Evolutionary conservation across 257 asterid genomes (phyloP).

Genomic region (Craterostigma plantagineum): DNA sequence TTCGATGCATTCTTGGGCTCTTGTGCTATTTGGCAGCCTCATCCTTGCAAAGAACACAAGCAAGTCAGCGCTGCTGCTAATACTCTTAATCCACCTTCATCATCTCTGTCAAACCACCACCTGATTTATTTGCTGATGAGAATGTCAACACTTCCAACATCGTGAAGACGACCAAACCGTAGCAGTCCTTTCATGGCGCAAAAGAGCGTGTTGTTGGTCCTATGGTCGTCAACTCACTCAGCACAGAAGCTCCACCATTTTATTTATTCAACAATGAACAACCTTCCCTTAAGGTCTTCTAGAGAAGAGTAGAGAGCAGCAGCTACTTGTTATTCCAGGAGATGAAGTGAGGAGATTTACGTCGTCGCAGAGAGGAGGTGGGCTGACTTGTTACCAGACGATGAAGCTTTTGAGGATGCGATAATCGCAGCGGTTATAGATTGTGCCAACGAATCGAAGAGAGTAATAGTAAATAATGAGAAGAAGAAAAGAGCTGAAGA

Average conservation of each 20-base stretch:
- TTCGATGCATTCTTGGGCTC: slow-evolving; percentile 78
- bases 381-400: slow-evolving; percentile 58
- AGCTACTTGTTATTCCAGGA: slow-evolving; percentile 10
- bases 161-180: slow-evolving; percentile 1
- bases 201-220: background rate
- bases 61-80: slow-evolving; percentile 5
- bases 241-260: slow-evolving; percentile 62
- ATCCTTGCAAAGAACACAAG: slow-evolving; percentile 60
- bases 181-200: too few species aligned
- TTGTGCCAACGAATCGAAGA: slow-evolving; percentile 5
- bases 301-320: slow-evolving; percentile 43
- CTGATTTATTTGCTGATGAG: slow-evolving; percentile 44
- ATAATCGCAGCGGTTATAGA: slow-evolving; percentile 64
- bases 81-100: background rate
- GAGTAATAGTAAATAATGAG: slow-evolving; percentile 10
- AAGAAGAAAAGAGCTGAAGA: background rate
- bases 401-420: slow-evolving; percentile 70
- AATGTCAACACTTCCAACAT: slow-evolving; percentile 22
- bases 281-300: slow-evolving; percentile 12
- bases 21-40: slow-evolving; percentile 96
- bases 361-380: slow-evolving; percentile 16
- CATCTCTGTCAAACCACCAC: background rate
- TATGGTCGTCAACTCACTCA: slow-evolving; percentile 28
- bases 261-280: slow-evolving; percentile 21
- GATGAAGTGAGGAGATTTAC: slow-evolving; percentile 28